These are phyloP conservation scores for Naumovozyma castellii DNA, from an alignment of 805 yeast genomes.

Conservation along the genomic window DNA sequence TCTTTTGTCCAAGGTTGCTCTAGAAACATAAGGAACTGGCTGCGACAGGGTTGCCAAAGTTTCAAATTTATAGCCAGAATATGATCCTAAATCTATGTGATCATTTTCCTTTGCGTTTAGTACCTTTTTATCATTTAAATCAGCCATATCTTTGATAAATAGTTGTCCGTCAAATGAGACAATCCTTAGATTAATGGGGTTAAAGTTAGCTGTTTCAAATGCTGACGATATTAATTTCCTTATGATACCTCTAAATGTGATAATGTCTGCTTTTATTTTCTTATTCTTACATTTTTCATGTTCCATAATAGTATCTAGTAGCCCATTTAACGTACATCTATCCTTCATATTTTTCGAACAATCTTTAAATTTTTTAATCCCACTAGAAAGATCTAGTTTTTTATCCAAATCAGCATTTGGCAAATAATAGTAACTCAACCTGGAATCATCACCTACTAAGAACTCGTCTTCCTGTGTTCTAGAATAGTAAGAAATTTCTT, in stretches of 20 bases:
- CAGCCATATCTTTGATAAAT: conserved; percentile 44
- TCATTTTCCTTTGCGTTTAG: conserved; percentile 22
- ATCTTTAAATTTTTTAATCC: conserved; percentile 51
- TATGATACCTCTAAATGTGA: conserved; percentile 79
- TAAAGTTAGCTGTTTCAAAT: conserved; percentile 44
- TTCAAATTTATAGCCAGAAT: conserved; percentile 81
- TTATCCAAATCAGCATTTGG: conserved; percentile 66
- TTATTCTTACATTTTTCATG: conserved; percentile 41
- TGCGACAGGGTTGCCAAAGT: conserved; percentile 59
- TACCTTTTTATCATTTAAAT: conserved; percentile 11
- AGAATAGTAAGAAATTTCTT: conserved; percentile 63
- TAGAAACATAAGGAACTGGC: conserved; percentile 63
- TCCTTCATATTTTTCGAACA: conserved; percentile 42
- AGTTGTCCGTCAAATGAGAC: conserved; percentile 68
- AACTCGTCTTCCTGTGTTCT: conserved; percentile 48
- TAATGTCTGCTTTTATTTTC: conserved; percentile 49
- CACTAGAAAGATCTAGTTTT: conserved; percentile 52
- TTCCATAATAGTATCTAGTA: conserved; percentile 44
- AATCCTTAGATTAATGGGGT: conserved; percentile 52
- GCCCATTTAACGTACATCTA: conserved; percentile 36
- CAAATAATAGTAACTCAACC: conserved; percentile 65
- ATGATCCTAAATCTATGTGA: conserved; percentile 33
- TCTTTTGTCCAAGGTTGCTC: conserved; percentile 62
- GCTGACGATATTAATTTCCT: conserved; percentile 47
- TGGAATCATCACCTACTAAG: conserved; percentile 39